Base-by-base conservation (phyloP, 2,329 filamentous ascomycete species). In the Sphaerulina vaccinii region DNA sequence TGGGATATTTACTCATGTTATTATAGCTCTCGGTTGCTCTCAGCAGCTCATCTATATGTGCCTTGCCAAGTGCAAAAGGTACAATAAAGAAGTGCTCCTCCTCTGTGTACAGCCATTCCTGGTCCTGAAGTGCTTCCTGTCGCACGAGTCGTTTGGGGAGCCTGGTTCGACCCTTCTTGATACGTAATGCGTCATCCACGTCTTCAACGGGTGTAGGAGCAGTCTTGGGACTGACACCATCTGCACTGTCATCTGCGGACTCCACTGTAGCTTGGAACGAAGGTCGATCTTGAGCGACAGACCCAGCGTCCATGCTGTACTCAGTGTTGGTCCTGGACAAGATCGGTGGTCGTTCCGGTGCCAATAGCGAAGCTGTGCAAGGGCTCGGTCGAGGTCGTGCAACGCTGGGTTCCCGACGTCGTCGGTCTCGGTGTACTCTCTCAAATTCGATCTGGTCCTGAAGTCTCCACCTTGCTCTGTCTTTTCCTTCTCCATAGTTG, bases 401-500 rank as follows among this genome's bases (percentile, higher is more conserved):
- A 13, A 33, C 41, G 21, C 41, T 44, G 41, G 29, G 33, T 5
- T 44, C 41, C 13, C 15, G 15, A 13, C 41, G 22, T 5, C 41
- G 15, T 23, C 24, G 41, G 29, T 23, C 23, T 16, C 24, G 23
- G 29, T 33, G 29, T 24, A 18, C 38, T 10, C n/a, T 27, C 15
- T 47, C 35, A 7, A 6, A 37, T 27, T 38, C 44, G 24, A 47
- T 47, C 15, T 47, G 32, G 22, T 47, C 44, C 23, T 47, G 32
- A 10, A 47, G 44, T 36, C 50, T 40, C 21, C 38, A 37, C 7
- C 36, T 32, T 4, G 50, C 50, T 33, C 27, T 44, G 16, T 52
- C 32, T 5, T 16, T 18, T 5, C 51, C 51, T 16, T 54, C 51
- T 8, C 51, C 47, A 22, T 54, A 54, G 11, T 44, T 45, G 33